These are phyloP conservation scores for Protomyces arabidopsidicola DNA, from an alignment of 1,139 yeast genomes.

Conservation along the genomic window DNA sequence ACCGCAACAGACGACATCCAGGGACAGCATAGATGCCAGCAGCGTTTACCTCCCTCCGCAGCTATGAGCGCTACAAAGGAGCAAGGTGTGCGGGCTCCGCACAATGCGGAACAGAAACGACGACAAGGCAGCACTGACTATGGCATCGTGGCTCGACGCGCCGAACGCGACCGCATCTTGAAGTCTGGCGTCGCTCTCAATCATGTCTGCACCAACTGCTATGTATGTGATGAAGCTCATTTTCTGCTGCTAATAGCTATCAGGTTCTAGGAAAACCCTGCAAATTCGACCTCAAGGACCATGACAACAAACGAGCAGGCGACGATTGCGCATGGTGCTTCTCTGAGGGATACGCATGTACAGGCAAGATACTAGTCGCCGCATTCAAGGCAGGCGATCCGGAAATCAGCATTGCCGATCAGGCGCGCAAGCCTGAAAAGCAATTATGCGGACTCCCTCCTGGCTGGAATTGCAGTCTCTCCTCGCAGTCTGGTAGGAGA, in stretches of 20 bases:
- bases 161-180: neutral
- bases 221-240: no score
- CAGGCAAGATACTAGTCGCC: neutral
- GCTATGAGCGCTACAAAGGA: no score
- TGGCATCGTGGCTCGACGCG: neutral
- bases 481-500: neutral
- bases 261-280: neutral
- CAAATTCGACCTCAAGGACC: neutral
- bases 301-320: neutral
- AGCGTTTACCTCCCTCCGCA: no score
- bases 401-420: neutral
- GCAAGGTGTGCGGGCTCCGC: no score
- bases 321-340: neutral
- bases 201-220: neutral
- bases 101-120: no score
- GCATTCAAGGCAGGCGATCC: neutral
- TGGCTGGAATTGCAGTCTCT: conserved; percentile 1
- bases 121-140: no score
- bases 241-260: no score
- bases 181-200: neutral
- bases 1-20: no score
- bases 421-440: neutral
- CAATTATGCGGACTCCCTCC: neutral
- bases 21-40: no score
- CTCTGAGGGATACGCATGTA: neutral